Evolutionary conservation across 2,329 filamentous ascomycete genomes (phyloP).

Genomic region (Diaporthe batatas): DNA sequence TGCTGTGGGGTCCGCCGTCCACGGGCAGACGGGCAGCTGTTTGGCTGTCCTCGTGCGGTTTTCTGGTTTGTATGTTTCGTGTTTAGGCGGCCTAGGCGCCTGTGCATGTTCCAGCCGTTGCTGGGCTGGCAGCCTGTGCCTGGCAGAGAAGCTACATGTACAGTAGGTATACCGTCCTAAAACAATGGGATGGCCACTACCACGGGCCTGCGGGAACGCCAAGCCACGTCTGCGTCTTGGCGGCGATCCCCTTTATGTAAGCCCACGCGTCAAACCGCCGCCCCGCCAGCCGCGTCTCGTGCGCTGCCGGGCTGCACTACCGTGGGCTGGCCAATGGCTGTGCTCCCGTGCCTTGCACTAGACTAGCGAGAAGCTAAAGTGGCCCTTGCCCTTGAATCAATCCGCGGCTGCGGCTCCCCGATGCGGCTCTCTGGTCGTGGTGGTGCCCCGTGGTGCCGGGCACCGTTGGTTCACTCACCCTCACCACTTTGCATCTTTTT

Average conservation of each 20-base stretch:
- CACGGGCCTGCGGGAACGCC: conserved; percentile 21
- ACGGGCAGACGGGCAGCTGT: neutral
- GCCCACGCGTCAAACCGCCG: conserved; percentile 7
- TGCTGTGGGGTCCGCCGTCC: conserved; percentile 13
- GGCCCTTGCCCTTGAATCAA: too few relatives aligned
- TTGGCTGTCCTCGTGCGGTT: neutral
- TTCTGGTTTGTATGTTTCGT: neutral
- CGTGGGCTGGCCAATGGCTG: neutral
- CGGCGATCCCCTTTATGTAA: conserved; percentile 23
- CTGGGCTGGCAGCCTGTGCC: neutral
- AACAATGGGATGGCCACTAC: neutral
- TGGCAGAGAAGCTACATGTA: too few relatives aligned
- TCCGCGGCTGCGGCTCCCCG: conserved; percentile 13
- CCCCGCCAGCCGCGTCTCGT: neutral
- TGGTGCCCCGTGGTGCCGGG: neutral
- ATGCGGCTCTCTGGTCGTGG: conserved; percentile 4
- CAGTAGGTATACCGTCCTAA: neutral
- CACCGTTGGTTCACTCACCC: too few relatives aligned
- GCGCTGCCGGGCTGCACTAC: neutral
- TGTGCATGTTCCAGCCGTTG: neutral
- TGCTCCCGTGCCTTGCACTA: conserved; percentile 8
- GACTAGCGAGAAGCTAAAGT: too few relatives aligned
- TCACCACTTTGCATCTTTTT: too few relatives aligned
- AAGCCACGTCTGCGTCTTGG: conserved; percentile 19
- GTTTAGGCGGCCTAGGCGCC: neutral